A percentile compares a stretch with the other conserved stretches of the same genome.
Conservation (phyloP, 768 basidiomycete species). For the Kwoniella mangroviensis region DNA sequence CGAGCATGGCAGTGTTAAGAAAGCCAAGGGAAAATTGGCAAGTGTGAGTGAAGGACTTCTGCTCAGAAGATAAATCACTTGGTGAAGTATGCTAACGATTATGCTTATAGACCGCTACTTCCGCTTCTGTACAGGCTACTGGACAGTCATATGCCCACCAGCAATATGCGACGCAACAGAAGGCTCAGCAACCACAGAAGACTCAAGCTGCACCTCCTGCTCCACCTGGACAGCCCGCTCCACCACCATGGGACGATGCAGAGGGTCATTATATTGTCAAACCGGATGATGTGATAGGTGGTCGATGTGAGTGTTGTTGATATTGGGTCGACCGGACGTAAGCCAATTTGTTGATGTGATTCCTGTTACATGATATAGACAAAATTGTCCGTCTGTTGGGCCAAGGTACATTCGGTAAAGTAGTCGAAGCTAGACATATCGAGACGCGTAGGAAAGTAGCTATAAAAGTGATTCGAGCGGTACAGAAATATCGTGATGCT, state of each 20-base stretch:
- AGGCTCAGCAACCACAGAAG: constrained; percentile 9
- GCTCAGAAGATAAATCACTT: background rate
- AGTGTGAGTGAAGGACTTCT: constrained; percentile 12
- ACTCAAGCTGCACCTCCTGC: constrained; percentile 46
- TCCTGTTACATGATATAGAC: constrained; percentile 63
- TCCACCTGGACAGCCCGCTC: constrained; percentile 58
- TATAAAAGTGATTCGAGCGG: constrained; percentile 97
- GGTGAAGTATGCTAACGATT: too few species aligned
- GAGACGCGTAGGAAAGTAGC: constrained; percentile 78
- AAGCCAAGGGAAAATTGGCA: constrained; percentile 32
- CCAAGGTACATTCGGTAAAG: constrained; percentile 98
- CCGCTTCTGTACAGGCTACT: constrained; percentile 25
- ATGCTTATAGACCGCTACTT: constrained; percentile 28
- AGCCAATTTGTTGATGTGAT: too few species aligned
- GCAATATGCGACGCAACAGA: constrained; percentile 18
- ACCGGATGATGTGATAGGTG: constrained; percentile 82
- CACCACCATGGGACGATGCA: constrained; percentile 79
- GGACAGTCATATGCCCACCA: constrained; percentile 16
- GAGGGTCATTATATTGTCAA: constrained; percentile 98
- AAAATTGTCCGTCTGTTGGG: constrained; percentile 87
- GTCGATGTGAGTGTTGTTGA: constrained; percentile 68
- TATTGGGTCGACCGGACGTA: too few species aligned
- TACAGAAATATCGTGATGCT: constrained; percentile 98
- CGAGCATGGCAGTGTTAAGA: constrained; percentile 40
- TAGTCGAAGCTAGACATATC: constrained; percentile 87